Base-by-base conservation (phyloP, 2,329 filamentous ascomycete genomes). In the Ceratocystis variospora region DNA sequence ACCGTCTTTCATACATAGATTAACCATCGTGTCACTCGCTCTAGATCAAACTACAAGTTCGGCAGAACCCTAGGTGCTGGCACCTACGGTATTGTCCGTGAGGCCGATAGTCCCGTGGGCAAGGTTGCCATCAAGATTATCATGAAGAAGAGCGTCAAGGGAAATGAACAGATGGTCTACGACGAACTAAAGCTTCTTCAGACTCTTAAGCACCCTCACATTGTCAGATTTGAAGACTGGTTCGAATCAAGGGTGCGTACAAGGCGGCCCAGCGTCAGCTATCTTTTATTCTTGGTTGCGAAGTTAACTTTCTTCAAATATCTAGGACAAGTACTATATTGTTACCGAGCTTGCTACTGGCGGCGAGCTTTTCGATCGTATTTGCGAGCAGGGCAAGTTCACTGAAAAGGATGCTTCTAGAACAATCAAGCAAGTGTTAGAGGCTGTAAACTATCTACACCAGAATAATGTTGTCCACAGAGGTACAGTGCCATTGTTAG, bases 71-170 rank as follows among this genome's bases (percentile, higher is more conserved):
- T 99, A 68, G 94, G 94, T 73, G 94, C 94, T 69, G 94, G 94
- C 72, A 99, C 94, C 72, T 99, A 99, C 81, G 94, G 94, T 73
- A 96, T 99, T 73, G 94, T 99, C 73, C 86, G 94, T 72, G 94
- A 99, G 78, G 94, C 94, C 68, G 91, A 96, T 69, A 84, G 89
- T 71, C 85, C 87, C 53, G 22, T 46, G 25, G 90, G 90, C 75
- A 84, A 96, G 80, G 92, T 96, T 68, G 94, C 94, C 50, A 84
- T 99, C 77, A 99, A 99, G 82, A 97, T 99, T 75, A 99, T 99
- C 76, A 80, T 97, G 73, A 99, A 99, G 84, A 96, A 96, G 81
- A 97, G 96, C 77, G 93, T 99, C 75, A 95, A 92, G 76, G 93
- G 92, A 70, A 97, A 97, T 73, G 94, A 99, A 80, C 86, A 88